Evolutionary conservation across 305 asterid species (phyloP).

Genomic region (Euphrasia arctica): DNA sequence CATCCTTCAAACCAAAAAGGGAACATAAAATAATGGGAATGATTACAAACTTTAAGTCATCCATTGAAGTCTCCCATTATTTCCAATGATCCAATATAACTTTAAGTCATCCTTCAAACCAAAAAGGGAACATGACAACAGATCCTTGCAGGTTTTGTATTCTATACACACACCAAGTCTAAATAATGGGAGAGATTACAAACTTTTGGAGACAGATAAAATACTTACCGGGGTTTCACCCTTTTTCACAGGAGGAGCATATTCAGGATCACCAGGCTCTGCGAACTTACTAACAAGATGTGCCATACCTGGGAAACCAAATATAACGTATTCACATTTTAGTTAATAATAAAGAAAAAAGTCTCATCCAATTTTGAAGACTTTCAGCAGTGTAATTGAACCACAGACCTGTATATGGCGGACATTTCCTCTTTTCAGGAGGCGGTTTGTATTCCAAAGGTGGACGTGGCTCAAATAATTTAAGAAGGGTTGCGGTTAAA

Average conservation of each 20-base stretch:
- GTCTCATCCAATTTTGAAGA: slow-evolving; percentile 3
- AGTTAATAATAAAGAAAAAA: slow-evolving; percentile 3
- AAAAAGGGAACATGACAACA: background rate
- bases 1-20: background rate
- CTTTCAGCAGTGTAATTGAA: slow-evolving; percentile 21
- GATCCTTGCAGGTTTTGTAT: background rate
- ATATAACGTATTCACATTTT: background rate
- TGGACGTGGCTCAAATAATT: slow-evolving; percentile 90
- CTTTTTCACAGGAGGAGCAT: slow-evolving; percentile 83
- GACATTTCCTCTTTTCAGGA: slow-evolving; percentile 95
- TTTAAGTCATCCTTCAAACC: background rate
- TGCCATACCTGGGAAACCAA: slow-evolving; percentile 63
- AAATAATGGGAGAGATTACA: background rate
- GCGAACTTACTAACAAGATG: slow-evolving; percentile 72
- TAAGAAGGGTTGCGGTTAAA: slow-evolving; percentile 74
- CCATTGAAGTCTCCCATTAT: background rate
- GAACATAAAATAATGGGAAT: too few relatives aligned
- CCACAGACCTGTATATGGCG: slow-evolving; percentile 68
- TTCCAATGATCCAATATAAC: background rate
- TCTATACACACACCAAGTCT: slow-evolving; percentile 6
- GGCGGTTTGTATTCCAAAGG: slow-evolving; percentile 95
- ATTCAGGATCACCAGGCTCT: slow-evolving; percentile 77
- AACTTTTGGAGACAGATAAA: background rate
- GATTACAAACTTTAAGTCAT: background rate
- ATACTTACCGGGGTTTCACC: slow-evolving; percentile 84